These are phyloP conservation scores for Tetracentron sinense DNA, from an alignment of 164 flowering plant species.

Conservation along the genomic window DNA sequence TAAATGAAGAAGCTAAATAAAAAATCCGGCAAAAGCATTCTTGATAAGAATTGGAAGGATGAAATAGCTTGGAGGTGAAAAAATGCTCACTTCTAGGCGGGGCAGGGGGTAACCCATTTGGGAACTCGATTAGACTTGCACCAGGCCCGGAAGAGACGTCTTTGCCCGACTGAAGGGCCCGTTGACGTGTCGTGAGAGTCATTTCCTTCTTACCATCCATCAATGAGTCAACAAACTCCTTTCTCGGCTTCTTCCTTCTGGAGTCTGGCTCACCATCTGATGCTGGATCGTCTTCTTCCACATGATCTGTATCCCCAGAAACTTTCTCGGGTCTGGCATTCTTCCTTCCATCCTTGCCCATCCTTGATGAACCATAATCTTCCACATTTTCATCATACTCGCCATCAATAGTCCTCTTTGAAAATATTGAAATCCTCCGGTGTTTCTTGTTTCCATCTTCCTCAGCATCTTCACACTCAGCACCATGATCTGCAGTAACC, in stretches of 20 bases:
- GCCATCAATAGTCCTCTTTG: slow-evolving; percentile 25
- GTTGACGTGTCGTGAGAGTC: slow-evolving; percentile 79
- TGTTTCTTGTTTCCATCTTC: slow-evolving; percentile 51
- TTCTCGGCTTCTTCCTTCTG: slow-evolving; percentile 48
- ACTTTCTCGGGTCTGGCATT: slow-evolving; percentile 43
- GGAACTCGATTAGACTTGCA: slow-evolving; percentile 67
- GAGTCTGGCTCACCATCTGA: slow-evolving; percentile 54
- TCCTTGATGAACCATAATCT: slow-evolving; percentile 23
- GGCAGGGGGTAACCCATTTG: slow-evolving; percentile 87
- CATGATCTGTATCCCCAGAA: slow-evolving; percentile 57
- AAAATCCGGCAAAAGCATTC: not conserved
- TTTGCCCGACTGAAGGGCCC: slow-evolving; percentile 88
- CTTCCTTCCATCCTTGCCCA: slow-evolving; percentile 42
- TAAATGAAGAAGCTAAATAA: not conserved
- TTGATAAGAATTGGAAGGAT: not conserved
- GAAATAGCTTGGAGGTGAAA: not conserved
- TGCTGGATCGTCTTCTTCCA: slow-evolving; percentile 47
- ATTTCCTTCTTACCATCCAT: slow-evolving; percentile 65
- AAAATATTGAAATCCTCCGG: slow-evolving; percentile 37
- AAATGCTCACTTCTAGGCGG: slow-evolving; percentile 74
- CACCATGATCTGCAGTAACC: slow-evolving; percentile 11
- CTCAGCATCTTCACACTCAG: slow-evolving; percentile 40
- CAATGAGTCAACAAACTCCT: slow-evolving; percentile 48
- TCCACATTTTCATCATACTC: slow-evolving; percentile 23
- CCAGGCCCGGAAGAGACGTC: slow-evolving; percentile 47